phyloP scores from a whole-genome alignment of 768 basidiomycete species.

The Russula emetica region DNA sequence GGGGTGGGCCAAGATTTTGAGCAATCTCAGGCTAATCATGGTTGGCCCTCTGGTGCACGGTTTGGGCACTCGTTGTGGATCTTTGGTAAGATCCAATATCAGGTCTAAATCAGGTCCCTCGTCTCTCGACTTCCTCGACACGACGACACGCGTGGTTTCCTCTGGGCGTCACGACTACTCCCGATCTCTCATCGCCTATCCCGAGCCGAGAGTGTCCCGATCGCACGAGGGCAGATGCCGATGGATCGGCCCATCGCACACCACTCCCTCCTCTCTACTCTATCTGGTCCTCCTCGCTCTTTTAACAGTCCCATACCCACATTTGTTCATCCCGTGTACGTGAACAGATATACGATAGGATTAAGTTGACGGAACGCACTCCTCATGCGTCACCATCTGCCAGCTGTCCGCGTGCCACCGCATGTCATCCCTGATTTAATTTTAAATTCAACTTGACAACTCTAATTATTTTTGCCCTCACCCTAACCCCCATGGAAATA shows the following conservation, averaged over 20 bases:
- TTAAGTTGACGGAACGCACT: background rate
- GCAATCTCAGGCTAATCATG: constrained; percentile 28
- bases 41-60: constrained; percentile 28
- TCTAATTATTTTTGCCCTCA: constrained; percentile 17
- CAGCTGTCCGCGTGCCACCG: constrained; percentile 19
- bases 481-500: constrained; percentile 1
- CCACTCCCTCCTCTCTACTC: background rate
- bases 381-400: constrained; percentile 10
- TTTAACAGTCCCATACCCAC: background rate
- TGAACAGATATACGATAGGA: background rate
- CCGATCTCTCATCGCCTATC: constrained; percentile 20
- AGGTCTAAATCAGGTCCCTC: constrained; percentile 29
- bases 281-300: background rate
- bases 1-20: constrained; percentile 24
- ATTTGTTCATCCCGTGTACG: constrained; percentile 4
- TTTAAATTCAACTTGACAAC: constrained; percentile 16
- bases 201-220: constrained; percentile 10
- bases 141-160: constrained; percentile 16
- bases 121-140: constrained; percentile 19
- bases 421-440: constrained; percentile 1
- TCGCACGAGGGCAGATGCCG: constrained; percentile 7
- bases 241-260: constrained; percentile 14
- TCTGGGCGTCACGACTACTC: constrained; percentile 16
- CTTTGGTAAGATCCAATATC: constrained; percentile 28
- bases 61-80: constrained; percentile 18